Conservation (phyloP, 768 basidiomycete species). For the Mycena maculata region DNA sequence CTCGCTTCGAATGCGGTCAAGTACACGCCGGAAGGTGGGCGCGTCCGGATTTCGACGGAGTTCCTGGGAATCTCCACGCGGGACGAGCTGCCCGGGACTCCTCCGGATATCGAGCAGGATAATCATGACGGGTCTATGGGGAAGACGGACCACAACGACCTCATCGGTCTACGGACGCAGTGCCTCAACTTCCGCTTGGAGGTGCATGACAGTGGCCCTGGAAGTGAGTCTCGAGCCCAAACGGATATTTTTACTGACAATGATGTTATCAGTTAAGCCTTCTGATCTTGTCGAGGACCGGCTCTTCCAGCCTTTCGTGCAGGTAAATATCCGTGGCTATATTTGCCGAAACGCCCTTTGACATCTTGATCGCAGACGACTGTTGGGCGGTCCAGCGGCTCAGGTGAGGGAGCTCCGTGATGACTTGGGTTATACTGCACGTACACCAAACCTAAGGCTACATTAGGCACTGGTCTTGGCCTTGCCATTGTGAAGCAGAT, state of each 20-base stretch:
- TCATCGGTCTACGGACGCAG: constrained; percentile 18
- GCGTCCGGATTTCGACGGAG: constrained; percentile 39
- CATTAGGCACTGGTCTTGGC: constrained; percentile 53
- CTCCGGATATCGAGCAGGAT: constrained; percentile 27
- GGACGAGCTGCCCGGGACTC: constrained; percentile 30
- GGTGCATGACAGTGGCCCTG: constrained; percentile 34
- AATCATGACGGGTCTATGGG: neutral
- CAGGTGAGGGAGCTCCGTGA: constrained; percentile 33
- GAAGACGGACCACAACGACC: neutral
- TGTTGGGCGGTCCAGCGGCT: constrained; percentile 52
- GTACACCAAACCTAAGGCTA: constrained; percentile 36
- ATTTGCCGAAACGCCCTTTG: neutral
- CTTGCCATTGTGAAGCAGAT: constrained; percentile 58
- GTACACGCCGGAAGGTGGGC: constrained; percentile 45
- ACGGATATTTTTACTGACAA: neutral
- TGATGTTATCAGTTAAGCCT: constrained; percentile 30
- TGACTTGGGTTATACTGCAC: neutral
- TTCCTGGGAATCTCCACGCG: constrained; percentile 31
- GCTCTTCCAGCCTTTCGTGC: constrained; percentile 43
- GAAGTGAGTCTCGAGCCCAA: constrained; percentile 15
- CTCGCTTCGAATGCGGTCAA: constrained; percentile 53
- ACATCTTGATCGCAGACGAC: constrained; percentile 41
- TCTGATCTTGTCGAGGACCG: constrained; percentile 40
- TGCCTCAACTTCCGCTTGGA: constrained; percentile 36
- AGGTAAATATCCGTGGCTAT: constrained; percentile 11